Evolutionary conservation across 768 basidiomycete species (phyloP).

Genomic region (Termitomyces sp.): DNA sequence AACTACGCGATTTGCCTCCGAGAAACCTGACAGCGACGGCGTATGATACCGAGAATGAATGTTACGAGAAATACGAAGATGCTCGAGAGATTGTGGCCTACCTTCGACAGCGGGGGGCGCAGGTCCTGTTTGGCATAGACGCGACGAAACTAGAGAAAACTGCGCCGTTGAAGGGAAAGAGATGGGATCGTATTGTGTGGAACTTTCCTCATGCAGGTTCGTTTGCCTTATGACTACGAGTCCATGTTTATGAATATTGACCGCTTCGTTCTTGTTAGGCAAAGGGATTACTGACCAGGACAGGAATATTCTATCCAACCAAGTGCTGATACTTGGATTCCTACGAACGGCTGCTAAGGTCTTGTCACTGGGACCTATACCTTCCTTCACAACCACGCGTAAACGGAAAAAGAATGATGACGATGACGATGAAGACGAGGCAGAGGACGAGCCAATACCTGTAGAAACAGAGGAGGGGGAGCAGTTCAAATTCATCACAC

Average conservation of each 20-base stretch:
- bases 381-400: conserved; percentile 32
- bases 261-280: conserved; percentile 36
- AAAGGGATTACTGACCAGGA: conserved; percentile 93
- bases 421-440: conserved; percentile 42
- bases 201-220: conserved; percentile 96
- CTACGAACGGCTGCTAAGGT: conserved; percentile 66
- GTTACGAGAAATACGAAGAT: conserved; percentile 81
- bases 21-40: conserved; percentile 80
- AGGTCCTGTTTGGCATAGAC: conserved; percentile 80
- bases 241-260: background rate
- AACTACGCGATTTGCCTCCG: conserved; percentile 51
- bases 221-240: background rate
- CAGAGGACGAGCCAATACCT: conserved; percentile 19
- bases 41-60: conserved; percentile 75
- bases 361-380: conserved; percentile 54
- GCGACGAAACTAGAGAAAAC: conserved; percentile 71
- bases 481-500: conserved; percentile 12
- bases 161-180: conserved; percentile 51
- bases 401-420: conserved; percentile 44
- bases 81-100: conserved; percentile 53
- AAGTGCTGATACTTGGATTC: conserved; percentile 78
- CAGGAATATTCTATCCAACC: conserved; percentile 89
- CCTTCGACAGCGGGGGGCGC: conserved; percentile 56
- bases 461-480: conserved; percentile 26
- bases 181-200: conserved; percentile 83